phyloP scores from a whole-genome alignment of 345 rosid species.

The Anacardium occidentale region DNA sequence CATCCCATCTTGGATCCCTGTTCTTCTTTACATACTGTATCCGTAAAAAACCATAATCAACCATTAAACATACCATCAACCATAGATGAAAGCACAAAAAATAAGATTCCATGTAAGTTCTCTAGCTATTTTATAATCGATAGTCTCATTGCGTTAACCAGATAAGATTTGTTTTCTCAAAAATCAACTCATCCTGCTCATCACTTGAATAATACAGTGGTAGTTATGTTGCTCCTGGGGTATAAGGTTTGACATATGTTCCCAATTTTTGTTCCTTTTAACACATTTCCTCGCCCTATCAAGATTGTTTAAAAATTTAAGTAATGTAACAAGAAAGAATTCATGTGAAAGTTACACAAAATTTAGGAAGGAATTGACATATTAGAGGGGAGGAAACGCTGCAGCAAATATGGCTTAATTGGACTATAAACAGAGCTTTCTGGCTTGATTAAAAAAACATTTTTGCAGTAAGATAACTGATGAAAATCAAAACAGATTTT shows the following conservation, averaged over 20 bases:
- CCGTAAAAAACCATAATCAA: conserved; percentile 11
- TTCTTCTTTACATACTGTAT: conserved; percentile 75
- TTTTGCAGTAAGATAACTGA: neutral
- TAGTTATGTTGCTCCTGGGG: no score
- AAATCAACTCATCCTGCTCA: no score
- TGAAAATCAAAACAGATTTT: neutral
- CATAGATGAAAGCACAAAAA: neutral
- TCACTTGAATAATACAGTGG: no score
- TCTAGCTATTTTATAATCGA: no score
- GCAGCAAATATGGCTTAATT: neutral
- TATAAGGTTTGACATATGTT: no score
- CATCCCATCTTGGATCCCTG: conserved; percentile 95
- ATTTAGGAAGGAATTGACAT: neutral
- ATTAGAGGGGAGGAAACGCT: neutral
- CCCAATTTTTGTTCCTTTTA: no score
- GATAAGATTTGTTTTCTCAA: no score
- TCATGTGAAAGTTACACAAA: neutral
- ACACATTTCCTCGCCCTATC: no score
- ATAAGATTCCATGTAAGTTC: neutral
- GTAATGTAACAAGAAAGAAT: neutral
- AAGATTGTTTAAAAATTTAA: no score
- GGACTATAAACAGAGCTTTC: neutral
- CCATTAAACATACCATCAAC: neutral
- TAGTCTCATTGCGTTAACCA: no score
- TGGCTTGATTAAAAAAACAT: neutral